A percentile compares a stretch with the other conserved stretches of the same genome.
Conservation (phyloP, 2,329 filamentous ascomycete genomes). For the Aulographum hederae region DNA sequence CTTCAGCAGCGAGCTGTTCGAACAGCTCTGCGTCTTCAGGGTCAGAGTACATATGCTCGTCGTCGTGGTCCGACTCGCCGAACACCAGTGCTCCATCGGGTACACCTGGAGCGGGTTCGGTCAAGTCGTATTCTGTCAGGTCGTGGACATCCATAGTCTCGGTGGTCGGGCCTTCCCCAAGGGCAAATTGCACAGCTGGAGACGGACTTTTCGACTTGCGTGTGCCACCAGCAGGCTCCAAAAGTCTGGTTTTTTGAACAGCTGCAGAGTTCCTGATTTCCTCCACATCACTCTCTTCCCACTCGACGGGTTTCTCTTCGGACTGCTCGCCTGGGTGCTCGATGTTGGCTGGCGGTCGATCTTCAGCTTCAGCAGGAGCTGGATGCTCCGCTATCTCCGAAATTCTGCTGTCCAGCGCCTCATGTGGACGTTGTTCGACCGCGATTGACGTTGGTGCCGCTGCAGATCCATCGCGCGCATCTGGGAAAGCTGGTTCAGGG, state of each 20-base stretch:
- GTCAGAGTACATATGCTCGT: conserved; percentile 44
- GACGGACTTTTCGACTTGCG: not conserved
- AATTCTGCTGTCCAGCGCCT: not conserved
- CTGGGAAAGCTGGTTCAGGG: conserved; percentile 11
- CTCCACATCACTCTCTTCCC: conserved; percentile 34
- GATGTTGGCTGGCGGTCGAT: too few relatives aligned
- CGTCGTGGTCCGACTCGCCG: conserved; percentile 15
- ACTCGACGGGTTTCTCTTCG: conserved; percentile 25
- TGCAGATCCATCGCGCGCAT: too few relatives aligned
- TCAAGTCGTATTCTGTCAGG: conserved; percentile 8
- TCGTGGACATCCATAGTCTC: conserved; percentile 12
- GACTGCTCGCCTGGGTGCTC: too few relatives aligned
- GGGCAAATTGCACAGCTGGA: not conserved
- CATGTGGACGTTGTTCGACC: not conserved
- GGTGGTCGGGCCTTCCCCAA: too few relatives aligned
- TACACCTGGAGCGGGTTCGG: conserved; percentile 12
- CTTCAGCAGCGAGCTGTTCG: conserved; percentile 70
- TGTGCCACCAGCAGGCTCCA: not conserved
- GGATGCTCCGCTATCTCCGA: not conserved
- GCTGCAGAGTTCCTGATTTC: not conserved
- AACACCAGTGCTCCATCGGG: conserved; percentile 12
- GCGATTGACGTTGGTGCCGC: not conserved
- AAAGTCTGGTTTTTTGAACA: not conserved
- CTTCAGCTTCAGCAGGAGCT: not conserved
- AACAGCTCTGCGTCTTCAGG: conserved; percentile 85